Conservation (phyloP, 371 early-diverging fungal species). For the Saksenaea oblongispora region DNA sequence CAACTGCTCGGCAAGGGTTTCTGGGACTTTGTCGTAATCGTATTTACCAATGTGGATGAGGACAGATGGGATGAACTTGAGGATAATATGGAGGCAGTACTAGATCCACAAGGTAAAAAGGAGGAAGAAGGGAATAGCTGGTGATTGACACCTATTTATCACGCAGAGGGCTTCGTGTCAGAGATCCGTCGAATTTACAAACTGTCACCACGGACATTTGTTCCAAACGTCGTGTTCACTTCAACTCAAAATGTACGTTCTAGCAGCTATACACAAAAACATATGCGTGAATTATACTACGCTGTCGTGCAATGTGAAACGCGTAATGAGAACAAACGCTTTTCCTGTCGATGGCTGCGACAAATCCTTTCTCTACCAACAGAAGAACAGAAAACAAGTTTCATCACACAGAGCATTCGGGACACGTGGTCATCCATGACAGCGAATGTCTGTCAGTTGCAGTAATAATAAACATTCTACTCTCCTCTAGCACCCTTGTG, state of each 20-base stretch:
- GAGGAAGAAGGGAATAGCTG: background rate
- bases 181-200: constrained; percentile 49
- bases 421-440: constrained; percentile 40
- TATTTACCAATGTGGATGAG: constrained; percentile 66
- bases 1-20: constrained; percentile 59
- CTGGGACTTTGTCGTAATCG: constrained; percentile 64
- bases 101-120: constrained; percentile 42
- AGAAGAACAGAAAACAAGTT: constrained; percentile 46
- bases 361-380: constrained; percentile 42
- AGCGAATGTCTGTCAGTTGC: constrained; percentile 39
- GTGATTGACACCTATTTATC: background rate
- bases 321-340: constrained; percentile 48
- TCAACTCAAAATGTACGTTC: constrained; percentile 48
- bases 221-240: constrained; percentile 58
- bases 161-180: constrained; percentile 51
- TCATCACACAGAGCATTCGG: constrained; percentile 40
- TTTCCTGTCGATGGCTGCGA: constrained; percentile 58
- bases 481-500: background rate
- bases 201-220: constrained; percentile 35
- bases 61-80: constrained; percentile 57
- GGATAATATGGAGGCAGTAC: constrained; percentile 59
- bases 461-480: constrained; percentile 20
- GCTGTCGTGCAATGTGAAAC: constrained; percentile 55
- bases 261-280: constrained; percentile 48
- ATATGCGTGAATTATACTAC: constrained; percentile 54